These are phyloP conservation scores for Exophiala calicioides DNA, from an alignment of 2,329 filamentous ascomycete genomes.

Conservation along the genomic window DNA sequence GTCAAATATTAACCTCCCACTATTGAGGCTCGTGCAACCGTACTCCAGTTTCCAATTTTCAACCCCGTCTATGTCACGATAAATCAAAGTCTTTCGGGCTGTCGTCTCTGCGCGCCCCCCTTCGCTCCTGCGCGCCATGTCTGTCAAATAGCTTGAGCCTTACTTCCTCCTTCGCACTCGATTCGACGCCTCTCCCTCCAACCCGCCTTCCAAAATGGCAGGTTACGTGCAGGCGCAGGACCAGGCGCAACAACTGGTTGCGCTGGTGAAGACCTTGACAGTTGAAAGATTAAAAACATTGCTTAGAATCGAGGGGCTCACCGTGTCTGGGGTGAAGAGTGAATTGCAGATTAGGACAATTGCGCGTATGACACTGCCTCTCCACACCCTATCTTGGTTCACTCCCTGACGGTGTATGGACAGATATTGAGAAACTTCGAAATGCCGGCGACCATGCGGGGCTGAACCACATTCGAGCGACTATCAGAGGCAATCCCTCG, in stretches of 20 bases:
- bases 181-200: constrained; percentile 2
- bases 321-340: constrained; percentile 81
- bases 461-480: constrained; percentile 23
- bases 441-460: constrained; percentile 19
- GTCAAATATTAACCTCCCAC: no score
- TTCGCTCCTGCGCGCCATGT: background rate
- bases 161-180: background rate
- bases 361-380: constrained; percentile 60
- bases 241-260: constrained; percentile 31
- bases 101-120: background rate
- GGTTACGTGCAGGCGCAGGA: constrained; percentile 22
- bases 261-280: constrained; percentile 56
- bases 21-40: no score
- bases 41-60: no score
- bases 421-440: constrained; percentile 30
- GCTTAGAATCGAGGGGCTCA: constrained; percentile 71
- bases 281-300: constrained; percentile 73
- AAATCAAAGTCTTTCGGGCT: no score
- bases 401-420: constrained; percentile 9
- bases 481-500: constrained; percentile 21
- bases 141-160: constrained; percentile 7
- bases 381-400: constrained; percentile 20
- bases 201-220: constrained; percentile 19
- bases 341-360: constrained; percentile 77
- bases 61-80: no score